Conservation (phyloP, 768 basidiomycete species). For the Lepiota venenata region DNA sequence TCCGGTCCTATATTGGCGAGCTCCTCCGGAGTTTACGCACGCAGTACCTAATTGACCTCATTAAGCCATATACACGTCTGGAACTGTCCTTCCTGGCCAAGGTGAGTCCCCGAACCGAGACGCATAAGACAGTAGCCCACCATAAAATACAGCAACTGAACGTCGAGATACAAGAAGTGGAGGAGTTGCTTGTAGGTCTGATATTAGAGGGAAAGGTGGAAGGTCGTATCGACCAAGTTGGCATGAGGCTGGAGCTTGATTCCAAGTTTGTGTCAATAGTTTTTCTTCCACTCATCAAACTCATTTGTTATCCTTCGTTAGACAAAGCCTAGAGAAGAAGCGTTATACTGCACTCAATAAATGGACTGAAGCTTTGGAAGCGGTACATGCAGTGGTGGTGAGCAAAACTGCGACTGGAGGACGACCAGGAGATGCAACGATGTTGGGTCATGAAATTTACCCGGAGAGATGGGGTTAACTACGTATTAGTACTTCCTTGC, state of each 20-base stretch:
- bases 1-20: constrained; percentile 94
- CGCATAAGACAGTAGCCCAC: neutral
- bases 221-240: constrained; percentile 95
- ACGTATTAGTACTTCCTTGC: neutral
- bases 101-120: constrained; percentile 35
- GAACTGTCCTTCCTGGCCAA: constrained; percentile 93
- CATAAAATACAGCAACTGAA: constrained; percentile 76
- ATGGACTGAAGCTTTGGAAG: constrained; percentile 81
- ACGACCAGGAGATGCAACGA: constrained; percentile 29
- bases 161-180: constrained; percentile 88
- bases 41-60: constrained; percentile 95
- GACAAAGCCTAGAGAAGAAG: constrained; percentile 85
- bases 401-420: constrained; percentile 57
- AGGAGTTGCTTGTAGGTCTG: constrained; percentile 88
- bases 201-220: constrained; percentile 98
- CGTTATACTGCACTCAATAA: constrained; percentile 77
- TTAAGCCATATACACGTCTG: constrained; percentile 95
- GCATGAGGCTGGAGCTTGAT: constrained; percentile 89
- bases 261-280: constrained; percentile 57
- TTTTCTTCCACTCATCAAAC: neutral
- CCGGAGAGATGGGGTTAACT: constrained; percentile 35
- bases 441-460: constrained; percentile 29
- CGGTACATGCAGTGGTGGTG: constrained; percentile 73
- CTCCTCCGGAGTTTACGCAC: constrained; percentile 91
- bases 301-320: constrained; percentile 23